Conservation (phyloP, 1,284 basidiomycete species). For the Apiotrichum akiyoshidainum region DNA sequence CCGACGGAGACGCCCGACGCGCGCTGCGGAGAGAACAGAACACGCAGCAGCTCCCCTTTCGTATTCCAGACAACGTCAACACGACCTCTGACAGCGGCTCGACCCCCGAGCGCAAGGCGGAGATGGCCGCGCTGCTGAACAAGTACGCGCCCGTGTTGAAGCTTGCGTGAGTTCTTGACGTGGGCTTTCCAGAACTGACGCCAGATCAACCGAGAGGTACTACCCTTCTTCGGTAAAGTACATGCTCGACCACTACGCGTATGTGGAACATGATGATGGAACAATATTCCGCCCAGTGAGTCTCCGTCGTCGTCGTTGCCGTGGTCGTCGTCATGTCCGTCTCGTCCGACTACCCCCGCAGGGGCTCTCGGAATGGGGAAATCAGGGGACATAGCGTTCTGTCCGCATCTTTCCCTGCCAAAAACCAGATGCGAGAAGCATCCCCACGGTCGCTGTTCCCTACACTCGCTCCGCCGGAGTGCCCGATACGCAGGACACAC, state of each 20-base stretch:
- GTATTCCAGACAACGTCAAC: background rate
- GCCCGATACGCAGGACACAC: too few relatives aligned
- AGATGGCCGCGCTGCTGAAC: conserved; percentile 35
- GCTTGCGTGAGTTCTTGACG: conserved; percentile 30
- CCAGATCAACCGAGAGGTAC: conserved; percentile 36
- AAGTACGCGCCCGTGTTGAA: conserved; percentile 45
- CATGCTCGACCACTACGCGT: conserved; percentile 43
- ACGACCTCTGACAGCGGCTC: background rate
- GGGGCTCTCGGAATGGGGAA: too few relatives aligned
- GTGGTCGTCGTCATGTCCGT: too few relatives aligned
- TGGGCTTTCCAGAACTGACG: background rate
- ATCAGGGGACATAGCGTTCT: too few relatives aligned
- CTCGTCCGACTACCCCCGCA: too few relatives aligned
- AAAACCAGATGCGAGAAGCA: too few relatives aligned
- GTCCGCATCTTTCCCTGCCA: background rate
- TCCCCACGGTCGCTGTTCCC: too few relatives aligned
- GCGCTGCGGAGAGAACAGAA: too few relatives aligned
- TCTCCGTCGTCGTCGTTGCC: too few relatives aligned
- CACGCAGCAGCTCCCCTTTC: background rate
- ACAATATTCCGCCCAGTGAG: conserved; percentile 1
- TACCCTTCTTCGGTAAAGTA: conserved; percentile 45
- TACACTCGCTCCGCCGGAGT: too few relatives aligned
- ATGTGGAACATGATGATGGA: conserved; percentile 22
- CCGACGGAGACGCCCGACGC: too few relatives aligned
- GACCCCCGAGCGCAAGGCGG: conserved; percentile 15